Percentiles rank a stretch among this genome's conserved stretches.
These are phyloP conservation scores for Zizania palustris DNA, from an alignment of 202 grass and related monocot species.

Conservation along the genomic window DNA sequence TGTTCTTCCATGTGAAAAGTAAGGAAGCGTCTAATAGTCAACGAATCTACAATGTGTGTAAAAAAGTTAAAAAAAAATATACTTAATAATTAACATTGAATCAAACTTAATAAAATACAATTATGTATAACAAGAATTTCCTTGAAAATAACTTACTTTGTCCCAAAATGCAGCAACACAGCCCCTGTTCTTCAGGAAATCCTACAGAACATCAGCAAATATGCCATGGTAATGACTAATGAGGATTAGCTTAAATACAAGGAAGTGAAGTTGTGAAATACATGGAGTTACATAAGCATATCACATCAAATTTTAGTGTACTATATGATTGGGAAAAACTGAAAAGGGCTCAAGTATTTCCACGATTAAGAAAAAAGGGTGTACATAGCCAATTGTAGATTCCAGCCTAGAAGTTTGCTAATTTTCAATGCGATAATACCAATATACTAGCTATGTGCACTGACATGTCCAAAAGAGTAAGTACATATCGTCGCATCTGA, in stretches of 20 bases:
- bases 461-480: neutral
- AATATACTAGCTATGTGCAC: neutral
- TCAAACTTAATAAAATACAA: too few species aligned
- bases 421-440: too few species aligned
- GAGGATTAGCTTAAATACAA: neutral
- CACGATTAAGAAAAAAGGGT: too few species aligned
- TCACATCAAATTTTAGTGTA: conserved; percentile 2
- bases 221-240: conserved; percentile 34
- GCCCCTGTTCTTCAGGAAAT: conserved; percentile 83
- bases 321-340: neutral
- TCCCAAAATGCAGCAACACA: conserved; percentile 74
- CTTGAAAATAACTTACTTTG: conserved; percentile 53
- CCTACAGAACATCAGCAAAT: conserved; percentile 55
- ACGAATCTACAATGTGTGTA: neutral
- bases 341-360: too few species aligned
- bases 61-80: neutral
- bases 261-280: neutral
- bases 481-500: neutral
- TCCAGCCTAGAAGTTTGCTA: too few species aligned
- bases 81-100: conserved; percentile 1
- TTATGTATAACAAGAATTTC: too few species aligned
- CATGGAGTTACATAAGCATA: neutral
- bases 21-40: neutral
- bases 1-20: conserved; percentile 20
- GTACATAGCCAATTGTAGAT: too few species aligned